Base-by-base conservation (phyloP, 2,329 filamentous ascomycete genomes). In the Arachnomyces sp. region DNA sequence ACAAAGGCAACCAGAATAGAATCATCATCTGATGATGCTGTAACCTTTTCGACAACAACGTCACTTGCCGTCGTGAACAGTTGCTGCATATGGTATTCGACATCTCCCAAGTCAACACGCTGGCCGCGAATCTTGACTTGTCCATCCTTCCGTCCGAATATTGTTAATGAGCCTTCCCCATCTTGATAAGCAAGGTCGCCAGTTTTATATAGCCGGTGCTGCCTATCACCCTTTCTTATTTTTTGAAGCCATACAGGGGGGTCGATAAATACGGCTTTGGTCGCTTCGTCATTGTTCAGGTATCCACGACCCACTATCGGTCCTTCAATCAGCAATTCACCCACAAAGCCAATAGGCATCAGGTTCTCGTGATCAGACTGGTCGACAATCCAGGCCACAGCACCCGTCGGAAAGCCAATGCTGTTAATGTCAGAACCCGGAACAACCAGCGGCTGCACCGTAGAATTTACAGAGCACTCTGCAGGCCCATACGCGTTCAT, bases 381-480 rank as follows among this genome's bases (percentile, higher is more conserved):
- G 21, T 25, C 21, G 21, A 25, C 21, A 25, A 25, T 25, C 21
- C 21, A 25, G 64, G 65, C 4, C 62, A 46, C 2, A 60, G 52
- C 4, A 50, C 35, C 8, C 50, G 40, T 7, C 35, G 33, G 18
- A 15, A 18, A 28, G 12, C 42, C 39, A 25, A 45, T 43, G 31
- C 40, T 45, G 4, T 21, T 28, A n/a, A 31, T 34, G 16, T 43
- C 38, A 12, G 14, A 15, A 33, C 41, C 25, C 12, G 17, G 14
- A 12, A 7, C 7, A 4, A 37, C 31, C 7, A 21, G 17, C 4
- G 36, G 12, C 28, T 43, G 18, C 8, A 43, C 30, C 11, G 44
- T 40, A 9, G 43, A 46, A 15, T 41, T 42, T 12, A 51, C 39
- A 11, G 48, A 36, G 18, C 48, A 50, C 36, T 55, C 52, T 6